Base-by-base conservation (phyloP, 345 rosid genomes). In the Adansonia digitata region DNA sequence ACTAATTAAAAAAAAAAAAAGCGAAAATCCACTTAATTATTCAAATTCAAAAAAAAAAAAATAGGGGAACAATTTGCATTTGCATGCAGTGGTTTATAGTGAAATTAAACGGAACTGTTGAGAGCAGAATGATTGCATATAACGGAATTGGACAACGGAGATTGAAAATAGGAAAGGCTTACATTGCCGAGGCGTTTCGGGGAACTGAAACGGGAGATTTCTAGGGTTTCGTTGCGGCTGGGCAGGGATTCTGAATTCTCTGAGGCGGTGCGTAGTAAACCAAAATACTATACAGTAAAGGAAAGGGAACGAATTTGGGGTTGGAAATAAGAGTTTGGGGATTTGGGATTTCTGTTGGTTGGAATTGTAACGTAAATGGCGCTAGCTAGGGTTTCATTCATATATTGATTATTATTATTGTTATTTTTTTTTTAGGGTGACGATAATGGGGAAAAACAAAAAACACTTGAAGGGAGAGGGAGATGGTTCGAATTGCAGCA, bases 181-280 rank as follows among this genome's bases (percentile, higher is more conserved):
- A 45, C 31, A 40, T 22, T 13, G 35, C 17, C 15, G 26, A 69
- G 27, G 27, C n/a, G 68, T 37, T 37, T 9, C 27, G n/a, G 52
- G 56, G 13, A 9, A 45, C 24, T 5, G 72, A 68, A 69, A 42
- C 10, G 43, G 42, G 59, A 49, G 49, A 53, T 71, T 71, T 53
- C 74, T 71, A 71, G 74, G 74, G 74, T 71, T 71, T 35, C 62
- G 49, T 17, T 37, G 48, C 14, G 10, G 53, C 53, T 29, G 51
- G 22, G 9, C 24, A 14, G 18, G 55, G 52, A 31, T 57, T 14
- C 63, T 57, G 18, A 14, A 57, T 40, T 59, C 37, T 72, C 37
- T 55, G 1, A 15, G 42, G 15, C 10, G 18, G 29, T 31, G 5
- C 31, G 26, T n/a, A 29, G 57, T 4, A 69, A 46, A 18, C 34